Evolutionary conservation across 176 grass and related monocot genomes (phyloP).

Genomic region (Aegilops bicornis): DNA sequence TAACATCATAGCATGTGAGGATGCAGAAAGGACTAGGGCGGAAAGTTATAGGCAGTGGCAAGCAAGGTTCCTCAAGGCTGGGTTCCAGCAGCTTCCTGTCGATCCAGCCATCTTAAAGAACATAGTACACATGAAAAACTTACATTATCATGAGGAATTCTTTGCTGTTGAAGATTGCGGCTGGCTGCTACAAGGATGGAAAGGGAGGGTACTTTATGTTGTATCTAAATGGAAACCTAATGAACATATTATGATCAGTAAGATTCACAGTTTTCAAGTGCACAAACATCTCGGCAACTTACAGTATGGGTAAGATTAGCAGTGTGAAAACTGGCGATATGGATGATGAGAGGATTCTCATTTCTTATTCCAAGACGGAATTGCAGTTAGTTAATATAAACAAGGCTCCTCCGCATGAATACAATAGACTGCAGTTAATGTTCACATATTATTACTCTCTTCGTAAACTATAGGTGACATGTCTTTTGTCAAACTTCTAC

Average conservation of each 20-base stretch:
- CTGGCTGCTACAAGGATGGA: slow-evolving; percentile 59
- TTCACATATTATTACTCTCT: too few species aligned
- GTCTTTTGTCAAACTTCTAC: too few species aligned
- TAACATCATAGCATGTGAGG: slow-evolving; percentile 56
- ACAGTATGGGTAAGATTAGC: too few species aligned
- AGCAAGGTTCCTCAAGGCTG: slow-evolving; percentile 35
- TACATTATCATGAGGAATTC: slow-evolving; percentile 47
- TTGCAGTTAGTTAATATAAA: too few species aligned
- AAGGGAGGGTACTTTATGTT: slow-evolving; percentile 35
- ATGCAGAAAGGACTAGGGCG: slow-evolving; percentile 46
- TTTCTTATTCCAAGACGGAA: too few species aligned
- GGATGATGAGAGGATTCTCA: too few species aligned
- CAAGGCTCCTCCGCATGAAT: too few species aligned
- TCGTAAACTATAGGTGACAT: too few species aligned
- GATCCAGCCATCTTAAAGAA: slow-evolving; percentile 33
- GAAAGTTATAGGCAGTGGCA: slow-evolving; percentile 58
- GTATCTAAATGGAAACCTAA: slow-evolving; percentile 47
- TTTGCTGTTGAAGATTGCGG: slow-evolving; percentile 32
- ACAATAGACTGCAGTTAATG: too few species aligned
- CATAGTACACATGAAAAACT: not conserved
- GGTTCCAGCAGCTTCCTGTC: slow-evolving; percentile 44
- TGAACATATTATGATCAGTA: too few species aligned
- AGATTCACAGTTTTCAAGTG: not conserved
- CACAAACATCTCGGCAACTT: not conserved
- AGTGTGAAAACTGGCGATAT: too few species aligned